A percentile compares a stretch with the other conserved stretches of the same genome.
phyloP scores from a whole-genome alignment of 164 flowering plant species.

The Tetrastigma voinierianum region DNA sequence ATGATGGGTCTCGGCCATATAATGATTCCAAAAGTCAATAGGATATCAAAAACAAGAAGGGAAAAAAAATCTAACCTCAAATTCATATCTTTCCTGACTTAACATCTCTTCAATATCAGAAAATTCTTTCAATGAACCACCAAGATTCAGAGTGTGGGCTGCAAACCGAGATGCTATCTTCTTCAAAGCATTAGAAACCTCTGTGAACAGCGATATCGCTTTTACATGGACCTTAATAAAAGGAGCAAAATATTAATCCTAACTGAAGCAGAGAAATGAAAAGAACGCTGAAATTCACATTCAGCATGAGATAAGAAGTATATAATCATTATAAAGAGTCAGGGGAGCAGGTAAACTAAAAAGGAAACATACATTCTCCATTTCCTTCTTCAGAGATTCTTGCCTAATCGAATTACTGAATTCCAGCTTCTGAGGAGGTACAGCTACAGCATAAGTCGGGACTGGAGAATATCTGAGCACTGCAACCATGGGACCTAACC shows the following conservation, averaged over 20 bases:
- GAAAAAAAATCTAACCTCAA: constrained; percentile 66
- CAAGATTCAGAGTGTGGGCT: constrained; percentile 33
- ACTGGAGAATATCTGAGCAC: constrained; percentile 75
- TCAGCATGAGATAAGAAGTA: not conserved
- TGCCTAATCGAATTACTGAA: constrained; percentile 35
- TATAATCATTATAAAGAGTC: no score
- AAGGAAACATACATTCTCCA: constrained; percentile 49
- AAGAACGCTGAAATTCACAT: not conserved
- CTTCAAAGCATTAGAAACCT: constrained; percentile 50
- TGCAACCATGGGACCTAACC: constrained; percentile 79
- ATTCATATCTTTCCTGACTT: constrained; percentile 57
- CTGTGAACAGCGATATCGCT: constrained; percentile 58
- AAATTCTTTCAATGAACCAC: constrained; percentile 38
- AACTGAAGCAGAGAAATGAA: not conserved
- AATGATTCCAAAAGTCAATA: not conserved
- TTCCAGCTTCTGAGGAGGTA: constrained; percentile 76
- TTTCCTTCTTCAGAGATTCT: constrained; percentile 56
- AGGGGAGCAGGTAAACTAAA: not conserved
- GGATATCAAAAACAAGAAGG: not conserved
- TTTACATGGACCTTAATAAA: constrained; percentile 52
- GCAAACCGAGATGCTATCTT: constrained; percentile 35
- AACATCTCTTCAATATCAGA: constrained; percentile 65
- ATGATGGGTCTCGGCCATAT: no score
- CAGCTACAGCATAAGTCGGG: constrained; percentile 46
- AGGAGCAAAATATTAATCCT: constrained; percentile 8